Base-by-base conservation (phyloP, 768 basidiomycete genomes). In the Podaxis pistillaris region DNA sequence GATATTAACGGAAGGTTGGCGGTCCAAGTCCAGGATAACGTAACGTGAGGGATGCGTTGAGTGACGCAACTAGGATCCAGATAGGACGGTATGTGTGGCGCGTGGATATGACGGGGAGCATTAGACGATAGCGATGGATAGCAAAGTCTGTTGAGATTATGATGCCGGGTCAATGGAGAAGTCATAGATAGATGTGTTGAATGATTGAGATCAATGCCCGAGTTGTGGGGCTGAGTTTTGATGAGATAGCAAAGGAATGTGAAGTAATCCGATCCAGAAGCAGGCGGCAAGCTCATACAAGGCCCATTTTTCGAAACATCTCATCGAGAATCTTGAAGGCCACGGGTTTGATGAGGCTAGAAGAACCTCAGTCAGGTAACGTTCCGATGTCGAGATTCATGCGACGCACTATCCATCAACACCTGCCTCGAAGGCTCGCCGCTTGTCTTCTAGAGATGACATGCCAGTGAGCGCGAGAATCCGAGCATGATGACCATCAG, bases 381-480 rank as follows among this genome's bases (percentile, higher is more conserved):
- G 40, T 33, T 41, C 59, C 56, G 51, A 28, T 30, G 53, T 38
- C 28, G 30, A 12, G 33, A 19, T 24, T 15, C 26, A n/a, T 36
- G 50, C 7, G n/a, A 87, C 93, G 66, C 70, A 96, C 94, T 96
- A 96, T 77, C 96, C 95, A 66, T 97, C 93, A 56, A 98, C 94
- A 0, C 96, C 96, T 56, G 91, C 92, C 50, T 92, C 89, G 65
- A 96, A 96, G 0, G 96, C 96, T 67, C 86, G 83, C 24, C 92
- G 83, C 73, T 96, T 96, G 73, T 98, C 94, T 71, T 97, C 96
- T 4, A 91, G 74, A 7, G 95, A 93, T 17, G 96, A 96, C 87
- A 94, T 90, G 22, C 96, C 96, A 0, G 95, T 97, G 62, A 98
- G 76, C 3, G 95, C 96, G 51, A 97, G 78, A 56, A 97, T 95